Percentiles rank a stretch among this genome's conserved stretches.
Evolutionary conservation across 106 monocot species (phyloP).

Genomic region (Acorus gramineus): DNA sequence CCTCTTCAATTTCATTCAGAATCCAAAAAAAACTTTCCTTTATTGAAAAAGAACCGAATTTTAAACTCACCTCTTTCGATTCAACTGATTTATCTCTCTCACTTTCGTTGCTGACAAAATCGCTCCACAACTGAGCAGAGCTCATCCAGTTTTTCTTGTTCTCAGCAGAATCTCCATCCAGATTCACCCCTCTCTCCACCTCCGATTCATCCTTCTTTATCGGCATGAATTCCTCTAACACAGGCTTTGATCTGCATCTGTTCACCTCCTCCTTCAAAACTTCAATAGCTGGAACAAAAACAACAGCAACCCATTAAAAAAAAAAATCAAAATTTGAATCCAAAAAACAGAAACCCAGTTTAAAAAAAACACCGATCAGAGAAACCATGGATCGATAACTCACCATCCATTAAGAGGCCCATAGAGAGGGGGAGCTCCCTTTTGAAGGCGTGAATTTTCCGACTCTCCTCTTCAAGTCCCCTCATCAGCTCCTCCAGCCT

Average conservation of each 20-base stretch:
- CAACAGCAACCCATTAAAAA: not conserved
- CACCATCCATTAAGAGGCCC: conserved; percentile 33
- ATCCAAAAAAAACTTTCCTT: no score
- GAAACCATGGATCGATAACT: not conserved
- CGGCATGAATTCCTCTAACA: conserved; percentile 44
- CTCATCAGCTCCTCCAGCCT: conserved; percentile 36
- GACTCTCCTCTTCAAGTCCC: conserved; percentile 54
- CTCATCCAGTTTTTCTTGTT: conserved; percentile 91
- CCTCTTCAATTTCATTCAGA: no score
- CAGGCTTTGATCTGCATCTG: conserved; percentile 20
- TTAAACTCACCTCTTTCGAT: no score
- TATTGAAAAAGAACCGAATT: no score
- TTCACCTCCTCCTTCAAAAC: conserved; percentile 43
- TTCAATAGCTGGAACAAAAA: conserved; percentile 39
- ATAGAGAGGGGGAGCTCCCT: conserved; percentile 71
- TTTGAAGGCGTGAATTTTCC: conserved; percentile 72
- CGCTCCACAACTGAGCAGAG: conserved; percentile 87
- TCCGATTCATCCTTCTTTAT: conserved; percentile 29
- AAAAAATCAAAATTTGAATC: not conserved
- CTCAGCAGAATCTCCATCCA: conserved; percentile 26
- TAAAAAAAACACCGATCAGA: not conserved
- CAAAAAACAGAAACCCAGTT: not conserved
- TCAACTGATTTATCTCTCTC: no score
- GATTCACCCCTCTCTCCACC: conserved; percentile 13
- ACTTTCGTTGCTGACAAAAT: not conserved